Percentiles rank a stretch among this genome's conserved stretches.
Evolutionary conservation across 768 basidiomycete genomes (phyloP).

Genomic region (Neoboletus magnificus): DNA sequence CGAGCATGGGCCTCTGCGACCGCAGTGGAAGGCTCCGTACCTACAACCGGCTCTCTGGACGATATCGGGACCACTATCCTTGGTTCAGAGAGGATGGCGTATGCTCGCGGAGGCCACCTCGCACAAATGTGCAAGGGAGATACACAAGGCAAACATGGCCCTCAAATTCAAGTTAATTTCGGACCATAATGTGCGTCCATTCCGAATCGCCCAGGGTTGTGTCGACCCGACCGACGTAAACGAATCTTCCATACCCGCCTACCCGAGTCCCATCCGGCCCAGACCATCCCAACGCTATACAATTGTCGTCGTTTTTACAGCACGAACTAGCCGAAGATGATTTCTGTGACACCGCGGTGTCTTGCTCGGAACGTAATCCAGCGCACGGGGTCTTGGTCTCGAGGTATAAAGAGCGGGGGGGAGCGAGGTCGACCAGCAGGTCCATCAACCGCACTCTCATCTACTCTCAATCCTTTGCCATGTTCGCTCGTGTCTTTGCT

Average conservation of each 20-base stretch:
- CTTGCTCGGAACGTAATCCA: constrained; percentile 1
- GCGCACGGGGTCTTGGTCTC: neutral
- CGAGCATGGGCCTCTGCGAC: neutral
- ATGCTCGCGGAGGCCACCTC: too few species aligned
- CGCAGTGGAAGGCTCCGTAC: neutral
- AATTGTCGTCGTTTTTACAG: neutral
- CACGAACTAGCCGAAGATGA: neutral
- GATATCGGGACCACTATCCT: constrained; percentile 53
- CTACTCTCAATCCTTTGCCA: neutral
- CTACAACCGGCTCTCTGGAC: neutral
- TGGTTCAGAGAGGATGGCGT: too few species aligned
- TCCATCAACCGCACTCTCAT: neutral
- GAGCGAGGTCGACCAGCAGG: neutral
- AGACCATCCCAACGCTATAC: neutral
- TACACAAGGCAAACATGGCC: neutral
- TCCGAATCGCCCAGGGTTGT: neutral
- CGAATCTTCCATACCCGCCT: too few species aligned
- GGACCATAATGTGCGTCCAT: neutral
- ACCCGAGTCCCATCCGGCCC: neutral
- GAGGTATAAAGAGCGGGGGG: constrained; percentile 11
- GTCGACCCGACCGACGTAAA: constrained; percentile 3
- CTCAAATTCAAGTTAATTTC: neutral
- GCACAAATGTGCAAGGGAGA: neutral
- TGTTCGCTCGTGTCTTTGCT: constrained; percentile 20
- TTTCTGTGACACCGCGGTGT: neutral